A percentile compares a stretch with the other conserved stretches of the same genome.
Conservation (phyloP, 169 alveolate species). For the Blepharisma undulans region DNA sequence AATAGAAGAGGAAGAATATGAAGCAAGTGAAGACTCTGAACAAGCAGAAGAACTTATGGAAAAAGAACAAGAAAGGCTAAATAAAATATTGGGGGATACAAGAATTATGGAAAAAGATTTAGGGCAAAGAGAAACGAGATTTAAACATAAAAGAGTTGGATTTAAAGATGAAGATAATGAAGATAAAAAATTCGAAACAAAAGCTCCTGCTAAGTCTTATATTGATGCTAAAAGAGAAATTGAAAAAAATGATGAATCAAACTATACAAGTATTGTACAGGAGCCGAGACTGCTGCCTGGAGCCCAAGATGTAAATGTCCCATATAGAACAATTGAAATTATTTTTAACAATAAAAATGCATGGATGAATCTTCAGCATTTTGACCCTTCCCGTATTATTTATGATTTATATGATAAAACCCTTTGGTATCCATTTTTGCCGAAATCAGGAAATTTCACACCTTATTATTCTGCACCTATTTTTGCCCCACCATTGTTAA, state of each 20-base stretch:
- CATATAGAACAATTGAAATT: slow-evolving; percentile 70
- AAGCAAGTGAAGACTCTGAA: background rate
- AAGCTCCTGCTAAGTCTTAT: background rate
- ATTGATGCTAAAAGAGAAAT: background rate
- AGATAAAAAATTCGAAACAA: background rate
- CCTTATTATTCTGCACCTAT: slow-evolving; percentile 38
- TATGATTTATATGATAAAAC: slow-evolving; percentile 63
- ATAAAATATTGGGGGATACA: background rate
- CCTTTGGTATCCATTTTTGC: slow-evolving; percentile 63
- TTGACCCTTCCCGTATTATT: slow-evolving; percentile 52
- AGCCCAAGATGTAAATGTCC: slow-evolving; percentile 39
- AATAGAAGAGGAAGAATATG: background rate
- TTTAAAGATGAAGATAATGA: background rate
- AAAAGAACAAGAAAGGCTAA: background rate
- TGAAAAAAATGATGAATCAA: slow-evolving; percentile 1
- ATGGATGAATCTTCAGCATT: slow-evolving; percentile 66
- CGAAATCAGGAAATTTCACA: background rate
- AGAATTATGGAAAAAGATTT: slow-evolving; percentile 11
- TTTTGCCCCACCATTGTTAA: background rate
- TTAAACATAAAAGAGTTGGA: background rate
- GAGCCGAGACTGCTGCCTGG: slow-evolving; percentile 13
- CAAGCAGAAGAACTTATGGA: background rate
- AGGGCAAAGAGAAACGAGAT: background rate
- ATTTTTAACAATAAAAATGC: slow-evolving; percentile 71
- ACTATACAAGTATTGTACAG: slow-evolving; percentile 5